Base-by-base conservation (phyloP, 805 yeast species). In the Candida mattraensis region DNA sequence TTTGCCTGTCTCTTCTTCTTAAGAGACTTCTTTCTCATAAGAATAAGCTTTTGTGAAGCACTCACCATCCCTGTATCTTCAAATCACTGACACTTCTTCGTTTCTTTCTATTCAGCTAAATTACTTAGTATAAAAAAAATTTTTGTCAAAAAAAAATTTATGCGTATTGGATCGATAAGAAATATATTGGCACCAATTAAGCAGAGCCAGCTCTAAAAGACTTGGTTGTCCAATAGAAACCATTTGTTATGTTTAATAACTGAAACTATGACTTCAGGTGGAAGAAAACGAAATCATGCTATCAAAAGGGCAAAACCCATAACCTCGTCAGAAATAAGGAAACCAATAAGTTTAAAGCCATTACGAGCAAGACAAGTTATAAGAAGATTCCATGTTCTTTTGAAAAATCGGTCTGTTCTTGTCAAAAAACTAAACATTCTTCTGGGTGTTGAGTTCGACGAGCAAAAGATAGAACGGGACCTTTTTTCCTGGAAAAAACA, bases 361-460 rank as follows among this genome's bases (percentile, higher is more conserved):
- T 70, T 72, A 28, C 68, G 77, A 49, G 83, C 95, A 0, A 67
- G 96, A 30, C 79, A 75, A 50, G 68, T 89, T 14, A 89, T 89
- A 18, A 70, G 96, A 37, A 60, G 87, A 24, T 87, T 77, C 46
- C 97, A 88, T 58, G 72, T 77, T 2, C 64, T 89, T 11, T 69
- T 81, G 38, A 85, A 82, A 47, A 70, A 75, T 42, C 70, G 72
- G 43, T 58, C 66, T 13, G 43, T 63, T 2, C 60, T 81, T 3
- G 47, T 74, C 9, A 19, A 15, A 5, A 40, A 35, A 29, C 32
- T 48, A 6, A 16, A 35, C 24, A 12, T 35, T 18, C 25, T 32
- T 26, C 24, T 23, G 30, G 34, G 19, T 4, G 4, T 20, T 2
- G 24, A 45, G 18, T 18, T 40, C 6, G 36, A 24, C 6, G 47